Base-by-base conservation (phyloP, 345 rosid genomes). In the Carallia pectinifolia region DNA sequence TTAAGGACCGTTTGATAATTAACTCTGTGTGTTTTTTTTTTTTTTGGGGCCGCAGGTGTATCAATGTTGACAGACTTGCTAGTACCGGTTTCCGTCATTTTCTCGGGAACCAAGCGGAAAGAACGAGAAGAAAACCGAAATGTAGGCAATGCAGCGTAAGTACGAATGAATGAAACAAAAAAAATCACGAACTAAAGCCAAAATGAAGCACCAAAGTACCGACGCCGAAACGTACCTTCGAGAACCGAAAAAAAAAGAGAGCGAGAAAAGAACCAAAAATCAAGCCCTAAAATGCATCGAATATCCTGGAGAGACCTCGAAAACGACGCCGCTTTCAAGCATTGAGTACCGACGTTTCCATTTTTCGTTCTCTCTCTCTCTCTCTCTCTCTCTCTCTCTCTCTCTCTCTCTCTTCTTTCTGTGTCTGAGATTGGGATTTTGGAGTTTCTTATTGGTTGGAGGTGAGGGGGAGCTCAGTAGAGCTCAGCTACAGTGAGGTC, bases 371-470 rank as follows among this genome's bases (percentile, higher is more conserved):
- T n/a, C n/a, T n/a, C n/a, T n/a, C n/a, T n/a, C n/a, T n/a, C n/a
- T n/a, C n/a, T n/a, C n/a, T n/a, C n/a, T n/a, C n/a, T 67, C 62
- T 68, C 66, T 36, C 58, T 30, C 63, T 27, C 50, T 44, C 50
- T 12, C 50, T 12, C 50, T 3, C 17, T 10, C 50, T 44, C 48
- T 40, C 48, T 44, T 40, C 13, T 39, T 3, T 7, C 12, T 8
- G 27, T 68, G 77, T 67, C 77, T 68, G 59, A 74, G 77, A 74
- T 68, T 44, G 27, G 59, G 72, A 53, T 61, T 55, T 74, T 68
- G 54, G 62, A 68, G 64, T 55, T 74, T 68, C 54, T 54, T 37
- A 62, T 27, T 19, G 18, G 53, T 19, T 48, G 50, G 1, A 10
- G 50, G 29, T 27, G 67, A 58, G 23, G 8, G 50, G 34, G 34